A percentile compares a stretch with the other conserved stretches of the same genome.
Evolutionary conservation across 2,329 filamentous ascomycete species (phyloP).

Genomic region (Claviceps humidiphila): DNA sequence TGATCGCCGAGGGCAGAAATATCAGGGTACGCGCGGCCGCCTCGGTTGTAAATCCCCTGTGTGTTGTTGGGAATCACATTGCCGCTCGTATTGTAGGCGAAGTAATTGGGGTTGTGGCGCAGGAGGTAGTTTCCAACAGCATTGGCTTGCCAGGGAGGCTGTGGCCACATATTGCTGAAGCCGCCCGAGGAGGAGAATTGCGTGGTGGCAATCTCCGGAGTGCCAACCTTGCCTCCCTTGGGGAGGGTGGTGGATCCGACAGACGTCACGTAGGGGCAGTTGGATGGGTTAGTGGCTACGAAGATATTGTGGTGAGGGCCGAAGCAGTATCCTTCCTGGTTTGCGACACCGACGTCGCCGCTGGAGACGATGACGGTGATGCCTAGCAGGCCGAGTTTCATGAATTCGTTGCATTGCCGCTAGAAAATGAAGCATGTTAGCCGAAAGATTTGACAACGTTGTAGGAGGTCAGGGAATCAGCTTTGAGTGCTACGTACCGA

Average conservation of each 20-base stretch:
- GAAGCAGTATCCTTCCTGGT: constrained; percentile 8
- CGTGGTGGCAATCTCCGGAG: constrained; percentile 7
- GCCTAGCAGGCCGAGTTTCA: constrained; percentile 32
- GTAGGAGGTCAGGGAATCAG: no score
- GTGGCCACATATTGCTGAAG: constrained; percentile 34
- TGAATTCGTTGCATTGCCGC: constrained; percentile 27
- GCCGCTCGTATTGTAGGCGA: constrained; percentile 9
- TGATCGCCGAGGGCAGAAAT: constrained; percentile 31
- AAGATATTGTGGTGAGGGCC: constrained; percentile 25
- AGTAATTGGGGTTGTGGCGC: constrained; percentile 8
- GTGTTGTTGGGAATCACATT: constrained; percentile 7
- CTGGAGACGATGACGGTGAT: constrained; percentile 27
- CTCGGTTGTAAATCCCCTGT: constrained; percentile 28
- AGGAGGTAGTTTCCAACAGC: constrained; percentile 11
- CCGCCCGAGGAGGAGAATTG: constrained; percentile 35
- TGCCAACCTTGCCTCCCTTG: constrained; percentile 3
- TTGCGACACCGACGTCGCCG: constrained; percentile 14
- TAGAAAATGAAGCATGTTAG: constrained; percentile 8
- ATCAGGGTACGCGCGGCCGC: constrained; percentile 34
- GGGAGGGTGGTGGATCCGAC: constrained; percentile 33
- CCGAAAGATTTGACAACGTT: no score
- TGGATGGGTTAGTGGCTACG: constrained; percentile 32
- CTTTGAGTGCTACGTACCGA: not conserved
- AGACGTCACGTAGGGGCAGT: constrained; percentile 35
- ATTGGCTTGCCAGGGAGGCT: constrained; percentile 32